A percentile compares a stretch with the other conserved stretches of the same genome.
Evolutionary conservation across 352 stramenopile species (phyloP).

Genomic region (Globisporangium parvum): DNA sequence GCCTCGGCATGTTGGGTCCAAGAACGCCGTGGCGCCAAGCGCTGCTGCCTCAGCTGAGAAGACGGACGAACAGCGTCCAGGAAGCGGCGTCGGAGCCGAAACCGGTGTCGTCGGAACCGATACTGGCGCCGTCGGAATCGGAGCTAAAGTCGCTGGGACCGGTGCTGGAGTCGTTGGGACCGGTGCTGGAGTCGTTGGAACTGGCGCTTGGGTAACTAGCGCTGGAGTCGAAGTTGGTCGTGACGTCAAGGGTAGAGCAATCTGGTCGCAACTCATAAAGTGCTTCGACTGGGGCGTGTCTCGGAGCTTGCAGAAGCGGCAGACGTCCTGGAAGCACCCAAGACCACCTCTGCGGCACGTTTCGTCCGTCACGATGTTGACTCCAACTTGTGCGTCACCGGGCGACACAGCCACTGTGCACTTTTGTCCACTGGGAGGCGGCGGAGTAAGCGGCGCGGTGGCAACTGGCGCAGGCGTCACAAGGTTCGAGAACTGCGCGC

Average conservation of each 20-base stretch:
- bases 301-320: constrained; percentile 13
- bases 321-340: constrained; percentile 13
- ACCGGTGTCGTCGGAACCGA: neutral
- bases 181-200: neutral
- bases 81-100: neutral
- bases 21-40: neutral
- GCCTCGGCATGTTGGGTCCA: neutral
- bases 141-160: neutral
- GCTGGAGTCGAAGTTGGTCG: neutral
- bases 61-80: neutral
- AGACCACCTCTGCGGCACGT: constrained; percentile 11
- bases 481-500: neutral
- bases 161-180: neutral
- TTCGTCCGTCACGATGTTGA: constrained; percentile 13
- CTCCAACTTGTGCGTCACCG: constrained; percentile 8
- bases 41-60: neutral
- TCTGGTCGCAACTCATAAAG: constrained; percentile 6
- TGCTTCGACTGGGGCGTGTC: constrained; percentile 10
- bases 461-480: neutral
- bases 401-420: constrained; percentile 6
- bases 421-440: neutral
- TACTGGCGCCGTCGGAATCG: neutral
- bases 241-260: neutral
- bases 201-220: neutral
- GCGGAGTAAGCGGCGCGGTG: neutral